Percentiles rank a stretch among this genome's conserved stretches.
Conservation (phyloP, 2,329 filamentous ascomycete genomes). For the Pseudogymnoascus sp. region DNA sequence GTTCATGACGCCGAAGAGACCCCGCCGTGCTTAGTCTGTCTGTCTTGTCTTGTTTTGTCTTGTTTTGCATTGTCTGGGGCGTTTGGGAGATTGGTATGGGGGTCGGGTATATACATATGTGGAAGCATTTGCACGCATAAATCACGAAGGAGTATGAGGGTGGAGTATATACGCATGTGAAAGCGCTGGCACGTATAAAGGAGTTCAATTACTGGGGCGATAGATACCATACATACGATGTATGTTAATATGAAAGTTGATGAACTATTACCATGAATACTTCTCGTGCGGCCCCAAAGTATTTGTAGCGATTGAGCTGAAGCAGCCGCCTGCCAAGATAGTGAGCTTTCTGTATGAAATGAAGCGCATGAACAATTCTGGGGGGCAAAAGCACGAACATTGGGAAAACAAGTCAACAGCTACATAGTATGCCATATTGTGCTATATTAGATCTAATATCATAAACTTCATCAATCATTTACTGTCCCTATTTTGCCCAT, state of each 20-base stretch:
- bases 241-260: background rate
- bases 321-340: background rate
- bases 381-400: background rate
- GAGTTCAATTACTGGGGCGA: background rate
- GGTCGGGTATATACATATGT: background rate
- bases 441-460: background rate
- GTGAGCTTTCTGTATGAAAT: background rate
- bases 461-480: background rate
- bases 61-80: background rate
- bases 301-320: background rate
- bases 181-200: background rate
- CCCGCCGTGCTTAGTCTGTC: background rate
- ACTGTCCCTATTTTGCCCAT: background rate
- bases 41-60: background rate
- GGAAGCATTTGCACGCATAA: background rate
- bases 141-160: background rate
- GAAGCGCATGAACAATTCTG: background rate
- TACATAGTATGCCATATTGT: background rate
- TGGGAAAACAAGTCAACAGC: background rate
- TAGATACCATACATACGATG: slow-evolving; percentile 5
- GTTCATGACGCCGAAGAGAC: background rate
- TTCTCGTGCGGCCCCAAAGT: background rate
- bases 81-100: background rate
- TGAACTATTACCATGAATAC: background rate
- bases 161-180: background rate